Conservation (phyloP, 352 stramenopile species). For the Thraustochytrium sp. region DNA sequence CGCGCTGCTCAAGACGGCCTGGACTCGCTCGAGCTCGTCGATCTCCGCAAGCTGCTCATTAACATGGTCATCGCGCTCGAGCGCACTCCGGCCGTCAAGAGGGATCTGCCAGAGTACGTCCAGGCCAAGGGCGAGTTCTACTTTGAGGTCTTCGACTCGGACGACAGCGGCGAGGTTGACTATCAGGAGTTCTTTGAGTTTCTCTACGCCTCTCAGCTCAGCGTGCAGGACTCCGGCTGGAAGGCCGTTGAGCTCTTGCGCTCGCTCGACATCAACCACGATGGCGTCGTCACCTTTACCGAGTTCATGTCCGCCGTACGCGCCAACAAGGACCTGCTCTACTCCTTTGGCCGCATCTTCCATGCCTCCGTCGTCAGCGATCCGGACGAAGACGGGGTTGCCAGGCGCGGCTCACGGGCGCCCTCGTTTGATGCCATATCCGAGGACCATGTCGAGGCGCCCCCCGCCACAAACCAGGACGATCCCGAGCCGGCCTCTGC, state of each 20-base stretch:
- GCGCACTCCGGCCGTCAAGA: neutral
- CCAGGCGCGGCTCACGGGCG: neutral
- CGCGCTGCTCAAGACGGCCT: neutral
- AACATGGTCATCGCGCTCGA: neutral
- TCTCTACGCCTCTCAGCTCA: constrained; percentile 35
- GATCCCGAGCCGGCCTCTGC: neutral
- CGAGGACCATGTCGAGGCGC: too few species aligned
- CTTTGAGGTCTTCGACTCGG: constrained; percentile 45
- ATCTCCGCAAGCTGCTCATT: neutral
- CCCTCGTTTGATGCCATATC: neutral
- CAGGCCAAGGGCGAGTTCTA: constrained; percentile 21
- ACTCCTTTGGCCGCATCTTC: constrained; percentile 43
- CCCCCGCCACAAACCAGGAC: neutral
- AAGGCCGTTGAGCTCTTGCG: constrained; percentile 35
- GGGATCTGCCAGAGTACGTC: neutral
- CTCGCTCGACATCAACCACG: constrained; percentile 18
- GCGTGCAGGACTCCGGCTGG: constrained; percentile 34
- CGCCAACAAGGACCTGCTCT: constrained; percentile 8
- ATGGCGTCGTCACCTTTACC: constrained; percentile 20
- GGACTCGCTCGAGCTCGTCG: neutral
- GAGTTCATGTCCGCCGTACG: constrained; percentile 38
- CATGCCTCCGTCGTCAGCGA: constrained; percentile 3
- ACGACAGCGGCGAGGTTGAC: constrained; percentile 31
- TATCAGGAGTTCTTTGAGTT: constrained; percentile 46
- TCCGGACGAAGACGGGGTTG: neutral